Evolutionary conservation across 768 basidiomycete genomes (phyloP), one percentile per base, ranked within the genome.

Genomic region (Agrocybe chaxingu): DNA sequence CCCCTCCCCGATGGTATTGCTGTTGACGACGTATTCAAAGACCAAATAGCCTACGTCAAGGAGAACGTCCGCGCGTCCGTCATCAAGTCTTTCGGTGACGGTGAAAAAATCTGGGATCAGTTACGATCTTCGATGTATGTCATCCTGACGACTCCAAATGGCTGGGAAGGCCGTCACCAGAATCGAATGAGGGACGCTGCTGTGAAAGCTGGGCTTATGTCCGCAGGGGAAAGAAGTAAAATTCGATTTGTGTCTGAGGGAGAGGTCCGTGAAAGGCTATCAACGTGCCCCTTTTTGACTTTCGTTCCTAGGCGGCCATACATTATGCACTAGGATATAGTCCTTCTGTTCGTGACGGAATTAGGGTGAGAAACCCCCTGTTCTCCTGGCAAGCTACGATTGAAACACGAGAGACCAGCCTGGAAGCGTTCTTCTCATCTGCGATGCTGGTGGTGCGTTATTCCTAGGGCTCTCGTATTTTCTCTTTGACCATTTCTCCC

Each of bases 361-460:
- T 53, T 4, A 13, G 9, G n/a, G 39, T 43, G 30, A 8, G 24
- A 24, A 3, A 3, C 3, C 5, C 11, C 35, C 16, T 12, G 9
- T 29, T n/a, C 12, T 50, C n/a, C 7, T 46, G 13, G 12, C 36
- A n/a, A 4, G 3, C 30, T 33, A 24, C 39, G n/a, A 2, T 12
- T 16, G 19, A 41, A 13, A 40, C 9, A 35, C 19, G 24, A 6
- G 7, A 11, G 31, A 13, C 16, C 32, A 63, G 62, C 36, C 50
- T 2, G 63, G 52, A 13, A 51, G 51, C 31, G 49, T 56, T 46
- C 47, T 66, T 1, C 53, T 67, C 24, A 52, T 68, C 18, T 68
- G 67, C 45, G 67, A 68, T 47, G 63, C 64, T 38, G 67, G 67
- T 34, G 67, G 66, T 68, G 46, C 31, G 45, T 12, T 11, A 24